Percentiles rank a stretch among this genome's conserved stretches.
These are phyloP conservation scores for Liriodendron chinense DNA, from an alignment of 164 flowering plant species.

Conservation along the genomic window DNA sequence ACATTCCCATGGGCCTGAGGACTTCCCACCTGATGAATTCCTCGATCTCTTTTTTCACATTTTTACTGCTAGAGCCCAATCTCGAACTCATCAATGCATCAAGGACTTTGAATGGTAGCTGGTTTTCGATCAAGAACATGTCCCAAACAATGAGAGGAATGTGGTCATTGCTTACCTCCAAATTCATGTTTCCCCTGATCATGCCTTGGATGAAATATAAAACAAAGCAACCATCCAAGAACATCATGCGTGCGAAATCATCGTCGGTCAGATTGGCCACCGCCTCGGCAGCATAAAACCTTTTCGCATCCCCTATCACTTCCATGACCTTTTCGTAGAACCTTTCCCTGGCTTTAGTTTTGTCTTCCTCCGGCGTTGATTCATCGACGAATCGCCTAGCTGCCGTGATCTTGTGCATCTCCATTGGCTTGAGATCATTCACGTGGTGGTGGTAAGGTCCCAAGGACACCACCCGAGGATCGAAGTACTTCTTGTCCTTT, in stretches of 20 bases:
- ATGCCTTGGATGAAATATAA: not conserved
- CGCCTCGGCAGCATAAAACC: not conserved
- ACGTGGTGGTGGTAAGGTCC: conserved; percentile 20
- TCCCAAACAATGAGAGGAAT: conserved; percentile 6
- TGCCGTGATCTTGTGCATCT: conserved; percentile 14
- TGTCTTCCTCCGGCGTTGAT: not conserved
- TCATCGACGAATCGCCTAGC: not conserved
- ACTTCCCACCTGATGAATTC: not conserved
- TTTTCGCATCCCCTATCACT: not conserved
- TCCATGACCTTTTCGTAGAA: not conserved
- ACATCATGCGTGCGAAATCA: conserved; percentile 14
- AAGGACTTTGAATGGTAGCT: conserved; percentile 14
- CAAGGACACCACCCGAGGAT: conserved; percentile 17
- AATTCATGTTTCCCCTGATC: no score
- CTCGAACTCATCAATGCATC: not conserved
- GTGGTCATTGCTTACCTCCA: not conserved
- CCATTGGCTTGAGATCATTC: conserved; percentile 12
- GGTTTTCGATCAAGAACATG: conserved; percentile 24
- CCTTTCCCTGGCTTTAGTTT: no score
- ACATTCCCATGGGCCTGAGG: not conserved
- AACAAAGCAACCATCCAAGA: conserved; percentile 23
- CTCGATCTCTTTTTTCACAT: not conserved
- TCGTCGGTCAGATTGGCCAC: not conserved
- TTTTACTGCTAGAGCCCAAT: no score
- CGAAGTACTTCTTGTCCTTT: not conserved